phyloP scores from a whole-genome alignment of 495 filamentous ascomycete species.

The Aspergillus sclerotioniger region DNA sequence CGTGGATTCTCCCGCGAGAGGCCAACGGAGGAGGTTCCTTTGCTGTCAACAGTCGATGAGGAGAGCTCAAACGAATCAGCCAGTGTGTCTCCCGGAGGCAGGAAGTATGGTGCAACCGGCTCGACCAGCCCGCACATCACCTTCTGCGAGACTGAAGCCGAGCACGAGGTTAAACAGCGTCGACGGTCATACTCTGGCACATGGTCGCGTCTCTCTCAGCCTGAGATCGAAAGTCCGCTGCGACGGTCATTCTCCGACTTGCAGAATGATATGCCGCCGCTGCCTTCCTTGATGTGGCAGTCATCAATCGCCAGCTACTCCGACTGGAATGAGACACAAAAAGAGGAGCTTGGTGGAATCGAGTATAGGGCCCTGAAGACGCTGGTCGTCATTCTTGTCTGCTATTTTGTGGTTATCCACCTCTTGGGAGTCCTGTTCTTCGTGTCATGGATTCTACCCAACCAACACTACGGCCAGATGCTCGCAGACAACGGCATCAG shows the following conservation, averaged over 20 bases:
- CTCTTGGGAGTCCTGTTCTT: slow-evolving; percentile 63
- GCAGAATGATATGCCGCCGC: neutral
- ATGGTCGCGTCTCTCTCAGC: slow-evolving; percentile 9
- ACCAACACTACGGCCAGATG: slow-evolving; percentile 47
- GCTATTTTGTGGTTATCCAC: slow-evolving; percentile 68
- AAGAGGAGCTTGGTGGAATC: slow-evolving; percentile 85
- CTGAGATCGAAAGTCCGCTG: slow-evolving; percentile 34
- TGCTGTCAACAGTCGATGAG: slow-evolving; percentile 18
- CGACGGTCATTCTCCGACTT: slow-evolving; percentile 9
- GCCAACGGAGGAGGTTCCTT: slow-evolving; percentile 8
- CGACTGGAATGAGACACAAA: slow-evolving; percentile 59
- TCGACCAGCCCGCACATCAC: slow-evolving; percentile 47
- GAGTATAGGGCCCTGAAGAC: slow-evolving; percentile 84
- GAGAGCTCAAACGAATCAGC: slow-evolving; percentile 2
- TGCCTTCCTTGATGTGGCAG: slow-evolving; percentile 21
- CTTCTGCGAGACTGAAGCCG: slow-evolving; percentile 33
- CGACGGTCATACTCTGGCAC: slow-evolving; percentile 12
- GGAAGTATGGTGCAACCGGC: slow-evolving; percentile 11
- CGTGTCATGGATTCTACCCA: slow-evolving; percentile 67
- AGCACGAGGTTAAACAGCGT: slow-evolving; percentile 11
- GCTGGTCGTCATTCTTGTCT: slow-evolving; percentile 63
- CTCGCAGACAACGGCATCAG: slow-evolving; percentile 53
- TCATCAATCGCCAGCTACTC: slow-evolving; percentile 22
- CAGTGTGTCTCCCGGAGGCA: neutral
- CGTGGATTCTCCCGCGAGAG: slow-evolving; percentile 25